Evolutionary conservation across 371 early-diverging fungal genomes (phyloP).

Genomic region (Dichotomocladium elegans): DNA sequence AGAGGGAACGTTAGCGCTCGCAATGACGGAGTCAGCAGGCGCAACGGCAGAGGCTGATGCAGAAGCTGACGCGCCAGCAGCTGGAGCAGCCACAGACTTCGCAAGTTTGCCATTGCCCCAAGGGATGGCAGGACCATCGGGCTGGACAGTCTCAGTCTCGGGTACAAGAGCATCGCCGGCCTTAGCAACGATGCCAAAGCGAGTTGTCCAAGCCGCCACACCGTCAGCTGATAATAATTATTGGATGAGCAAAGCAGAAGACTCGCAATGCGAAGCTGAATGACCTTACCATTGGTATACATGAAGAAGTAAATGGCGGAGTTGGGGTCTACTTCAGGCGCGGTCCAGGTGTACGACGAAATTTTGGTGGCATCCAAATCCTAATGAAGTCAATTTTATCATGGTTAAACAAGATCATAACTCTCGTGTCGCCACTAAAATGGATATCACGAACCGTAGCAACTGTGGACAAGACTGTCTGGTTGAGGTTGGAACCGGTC

Average conservation of each 20-base stretch:
- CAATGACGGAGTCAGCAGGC: neutral
- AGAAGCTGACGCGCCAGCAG: slow-evolving; percentile 3
- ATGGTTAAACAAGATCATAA: neutral
- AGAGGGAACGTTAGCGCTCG: neutral
- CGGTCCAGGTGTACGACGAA: slow-evolving; percentile 20
- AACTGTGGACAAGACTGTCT: slow-evolving; percentile 21
- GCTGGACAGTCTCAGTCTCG: slow-evolving; percentile 14
- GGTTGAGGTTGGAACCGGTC: slow-evolving; percentile 35
- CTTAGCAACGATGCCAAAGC: slow-evolving; percentile 26
- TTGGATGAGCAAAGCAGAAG: neutral
- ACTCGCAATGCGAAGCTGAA: neutral
- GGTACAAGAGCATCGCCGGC: slow-evolving; percentile 17
- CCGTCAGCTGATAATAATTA: slow-evolving; percentile 5
- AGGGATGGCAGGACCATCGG: slow-evolving; percentile 21
- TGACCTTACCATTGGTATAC: slow-evolving; percentile 26
- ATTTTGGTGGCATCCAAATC: slow-evolving; percentile 17
- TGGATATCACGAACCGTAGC: slow-evolving; percentile 24
- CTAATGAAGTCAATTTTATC: slow-evolving; percentile 8
- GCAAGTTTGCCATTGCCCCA: slow-evolving; percentile 22
- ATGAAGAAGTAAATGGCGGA: slow-evolving; percentile 33
- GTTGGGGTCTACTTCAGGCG: slow-evolving; percentile 29
- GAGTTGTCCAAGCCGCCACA: slow-evolving; percentile 28
- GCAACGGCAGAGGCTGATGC: neutral
- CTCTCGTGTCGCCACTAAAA: too few species aligned
- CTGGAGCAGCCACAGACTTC: slow-evolving; percentile 1